A percentile compares a stretch with the other conserved stretches of the same genome.
Evolutionary conservation across 352 stramenopile genomes (phyloP).

Genomic region (Elongisporangium anandrum): DNA sequence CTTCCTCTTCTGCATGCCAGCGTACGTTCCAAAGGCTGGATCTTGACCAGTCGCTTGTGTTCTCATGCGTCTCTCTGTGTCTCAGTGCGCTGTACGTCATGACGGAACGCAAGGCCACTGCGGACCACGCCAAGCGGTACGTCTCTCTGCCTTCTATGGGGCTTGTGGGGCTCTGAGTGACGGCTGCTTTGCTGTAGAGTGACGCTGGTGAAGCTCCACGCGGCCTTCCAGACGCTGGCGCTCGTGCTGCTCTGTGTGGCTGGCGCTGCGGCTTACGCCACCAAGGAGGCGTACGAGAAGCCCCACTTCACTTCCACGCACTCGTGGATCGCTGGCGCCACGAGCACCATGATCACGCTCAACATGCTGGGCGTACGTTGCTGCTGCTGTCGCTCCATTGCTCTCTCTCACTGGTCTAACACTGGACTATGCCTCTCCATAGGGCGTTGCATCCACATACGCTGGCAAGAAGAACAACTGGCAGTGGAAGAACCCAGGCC

Average conservation of each 20-base stretch:
- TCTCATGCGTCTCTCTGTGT: neutral
- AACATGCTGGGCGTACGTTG: slow-evolving; percentile 51
- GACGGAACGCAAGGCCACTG: slow-evolving; percentile 42
- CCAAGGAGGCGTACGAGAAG: slow-evolving; percentile 55
- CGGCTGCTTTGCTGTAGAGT: slow-evolving; percentile 12
- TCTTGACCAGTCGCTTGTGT: neutral
- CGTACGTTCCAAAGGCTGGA: slow-evolving; percentile 16
- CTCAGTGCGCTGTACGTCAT: slow-evolving; percentile 51
- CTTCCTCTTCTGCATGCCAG: slow-evolving; percentile 55
- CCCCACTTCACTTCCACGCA: slow-evolving; percentile 68
- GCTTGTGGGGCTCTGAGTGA: slow-evolving; percentile 3
- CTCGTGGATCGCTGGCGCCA: slow-evolving; percentile 56
- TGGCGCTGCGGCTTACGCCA: slow-evolving; percentile 42
- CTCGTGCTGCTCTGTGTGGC: slow-evolving; percentile 37
- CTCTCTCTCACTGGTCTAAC: neutral
- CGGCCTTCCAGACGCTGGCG: slow-evolving; percentile 37
- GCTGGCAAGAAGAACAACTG: slow-evolving; percentile 56
- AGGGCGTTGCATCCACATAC: slow-evolving; percentile 55
- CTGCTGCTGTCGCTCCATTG: neutral
- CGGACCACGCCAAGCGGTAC: slow-evolving; percentile 39
- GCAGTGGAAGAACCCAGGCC: slow-evolving; percentile 66
- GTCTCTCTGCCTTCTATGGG: neutral
- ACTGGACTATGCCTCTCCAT: neutral
- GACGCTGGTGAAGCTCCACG: slow-evolving; percentile 44
- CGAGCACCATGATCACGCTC: slow-evolving; percentile 36